These are phyloP conservation scores for Phytophthora parvispora DNA, from an alignment of 352 stramenopile genomes.

Conservation along the genomic window DNA sequence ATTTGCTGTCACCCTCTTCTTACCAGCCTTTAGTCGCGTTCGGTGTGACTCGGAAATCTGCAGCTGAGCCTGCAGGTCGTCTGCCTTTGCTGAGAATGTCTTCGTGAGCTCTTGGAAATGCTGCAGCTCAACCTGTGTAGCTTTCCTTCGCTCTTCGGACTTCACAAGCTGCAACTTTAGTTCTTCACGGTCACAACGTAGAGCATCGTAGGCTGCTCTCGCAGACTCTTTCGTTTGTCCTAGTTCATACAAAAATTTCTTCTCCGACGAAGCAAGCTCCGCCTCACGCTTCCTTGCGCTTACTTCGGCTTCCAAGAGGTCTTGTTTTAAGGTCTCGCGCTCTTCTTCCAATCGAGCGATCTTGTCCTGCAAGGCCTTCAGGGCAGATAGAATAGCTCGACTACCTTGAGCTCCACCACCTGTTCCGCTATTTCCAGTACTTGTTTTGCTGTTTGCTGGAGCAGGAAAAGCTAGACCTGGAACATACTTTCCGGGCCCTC, in stretches of 20 bases:
- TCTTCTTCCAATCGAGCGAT: constrained; percentile 77
- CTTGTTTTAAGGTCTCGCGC: constrained; percentile 58
- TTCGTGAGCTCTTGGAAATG: constrained; percentile 61
- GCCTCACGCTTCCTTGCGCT: constrained; percentile 63
- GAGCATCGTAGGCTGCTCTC: constrained; percentile 68
- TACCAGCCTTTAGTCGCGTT: constrained; percentile 46
- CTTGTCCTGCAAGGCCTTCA: constrained; percentile 88
- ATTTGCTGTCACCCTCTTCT: neutral
- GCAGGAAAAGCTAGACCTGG: constrained; percentile 13
- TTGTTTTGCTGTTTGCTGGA: constrained; percentile 12
- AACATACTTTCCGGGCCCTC: neutral
- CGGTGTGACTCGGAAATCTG: constrained; percentile 56
- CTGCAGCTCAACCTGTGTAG: constrained; percentile 53
- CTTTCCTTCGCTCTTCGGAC: constrained; percentile 53
- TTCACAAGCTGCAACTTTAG: constrained; percentile 68
- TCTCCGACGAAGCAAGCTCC: constrained; percentile 58
- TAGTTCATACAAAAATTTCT: constrained; percentile 79
- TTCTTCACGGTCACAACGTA: constrained; percentile 68
- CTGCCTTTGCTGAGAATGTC: constrained; percentile 62
- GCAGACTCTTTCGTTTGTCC: constrained; percentile 75
- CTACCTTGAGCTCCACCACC: constrained; percentile 49
- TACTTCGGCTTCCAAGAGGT: constrained; percentile 73
- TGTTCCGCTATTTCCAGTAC: neutral
- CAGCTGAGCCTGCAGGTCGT: constrained; percentile 62
- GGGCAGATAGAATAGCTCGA: constrained; percentile 72